These are phyloP conservation scores for Pilatotrama ljubarskyi DNA, from an alignment of 768 basidiomycete species.

Conservation along the genomic window DNA sequence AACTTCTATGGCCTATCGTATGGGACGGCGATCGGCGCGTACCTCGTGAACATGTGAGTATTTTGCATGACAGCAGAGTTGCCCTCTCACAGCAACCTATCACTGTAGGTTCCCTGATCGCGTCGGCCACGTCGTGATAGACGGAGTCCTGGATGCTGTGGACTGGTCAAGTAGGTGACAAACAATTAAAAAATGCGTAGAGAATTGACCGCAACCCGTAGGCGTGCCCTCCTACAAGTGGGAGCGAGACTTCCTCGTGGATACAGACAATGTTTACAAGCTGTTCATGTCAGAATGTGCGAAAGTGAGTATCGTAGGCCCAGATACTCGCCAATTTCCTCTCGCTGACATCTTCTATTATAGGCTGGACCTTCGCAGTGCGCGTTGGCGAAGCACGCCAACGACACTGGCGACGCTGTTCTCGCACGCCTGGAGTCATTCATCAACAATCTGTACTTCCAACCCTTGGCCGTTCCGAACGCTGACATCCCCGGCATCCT, in stretches of 20 bases:
- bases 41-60: constrained; percentile 35
- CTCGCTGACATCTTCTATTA: not conserved
- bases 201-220: not conserved
- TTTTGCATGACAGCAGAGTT: not conserved
- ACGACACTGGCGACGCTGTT: constrained; percentile 18
- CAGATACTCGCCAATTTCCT: not conserved
- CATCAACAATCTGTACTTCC: constrained; percentile 25
- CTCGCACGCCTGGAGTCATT: constrained; percentile 27
- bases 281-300: constrained; percentile 32
- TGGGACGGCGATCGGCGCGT: constrained; percentile 34
- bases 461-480: constrained; percentile 30
- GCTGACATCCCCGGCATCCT: constrained; percentile 29
- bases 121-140: constrained; percentile 32
- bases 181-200: not conserved
- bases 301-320: constrained; percentile 19
- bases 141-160: constrained; percentile 34
- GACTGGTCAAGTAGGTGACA: constrained; percentile 27
- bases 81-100: not conserved
- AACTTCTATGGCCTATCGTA: constrained; percentile 37
- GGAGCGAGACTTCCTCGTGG: constrained; percentile 26
- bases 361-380: constrained; percentile 33
- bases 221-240: constrained; percentile 23
- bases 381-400: constrained; percentile 24
- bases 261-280: constrained; percentile 28
- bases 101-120: constrained; percentile 36